Conservation (phyloP, 1,284 basidiomycete species). For the Apiotrichum laibachii region DNA sequence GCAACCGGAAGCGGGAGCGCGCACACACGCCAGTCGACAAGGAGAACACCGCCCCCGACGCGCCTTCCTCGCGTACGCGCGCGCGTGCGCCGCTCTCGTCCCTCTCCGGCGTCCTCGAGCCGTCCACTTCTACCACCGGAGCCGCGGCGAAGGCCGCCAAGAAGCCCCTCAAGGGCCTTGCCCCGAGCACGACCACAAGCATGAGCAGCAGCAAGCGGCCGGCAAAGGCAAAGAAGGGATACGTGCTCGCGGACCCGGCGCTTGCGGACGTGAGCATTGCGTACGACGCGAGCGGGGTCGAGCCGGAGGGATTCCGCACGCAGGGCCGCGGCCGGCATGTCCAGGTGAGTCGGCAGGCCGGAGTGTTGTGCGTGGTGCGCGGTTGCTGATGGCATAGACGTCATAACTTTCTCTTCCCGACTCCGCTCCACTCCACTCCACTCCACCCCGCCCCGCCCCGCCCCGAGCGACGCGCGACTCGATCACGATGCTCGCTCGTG, state of each 20-base stretch:
- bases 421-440: no score
- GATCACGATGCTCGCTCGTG: no score
- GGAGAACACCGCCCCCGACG: conserved; percentile 31
- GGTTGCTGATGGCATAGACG: not conserved
- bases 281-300: conserved; percentile 41
- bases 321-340: not conserved
- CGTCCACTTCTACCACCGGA: not conserved
- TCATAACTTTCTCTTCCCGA: no score
- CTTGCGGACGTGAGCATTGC: conserved; percentile 45
- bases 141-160: conserved; percentile 4
- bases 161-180: not conserved
- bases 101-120: not conserved
- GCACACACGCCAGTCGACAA: conserved; percentile 20
- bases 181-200: not conserved
- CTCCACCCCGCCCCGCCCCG: no score
- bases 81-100: no score
- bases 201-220: no score
- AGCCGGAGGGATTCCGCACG: conserved; percentile 38
- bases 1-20: not conserved
- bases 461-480: no score
- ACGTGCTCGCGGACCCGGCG: conserved; percentile 17
- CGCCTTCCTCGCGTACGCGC: conserved; percentile 26
- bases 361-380: not conserved
- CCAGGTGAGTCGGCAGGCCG: not conserved
- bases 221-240: not conserved